A percentile compares a stretch with the other conserved stretches of the same genome.
Conservation (phyloP, 257 asterid genomes). For the Solanum bulbocastanum region DNA sequence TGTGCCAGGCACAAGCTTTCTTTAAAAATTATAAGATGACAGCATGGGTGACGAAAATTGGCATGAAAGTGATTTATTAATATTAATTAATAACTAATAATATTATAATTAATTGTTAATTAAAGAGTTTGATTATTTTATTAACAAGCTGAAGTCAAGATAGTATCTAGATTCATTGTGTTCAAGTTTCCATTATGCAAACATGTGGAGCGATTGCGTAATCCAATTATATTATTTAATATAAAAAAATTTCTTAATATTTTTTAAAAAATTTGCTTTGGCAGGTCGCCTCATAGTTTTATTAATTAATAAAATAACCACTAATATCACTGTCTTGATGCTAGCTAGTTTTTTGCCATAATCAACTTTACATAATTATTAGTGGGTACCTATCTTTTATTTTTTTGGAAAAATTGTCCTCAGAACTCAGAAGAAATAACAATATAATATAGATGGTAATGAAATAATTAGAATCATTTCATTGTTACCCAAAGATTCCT, state of each 20-base stretch:
- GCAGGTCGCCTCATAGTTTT: constrained; percentile 30
- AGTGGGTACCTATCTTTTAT: too few species aligned
- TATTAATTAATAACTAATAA: not conserved
- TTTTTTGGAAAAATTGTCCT: too few species aligned
- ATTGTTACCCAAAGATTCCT: not conserved
- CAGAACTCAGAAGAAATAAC: too few species aligned
- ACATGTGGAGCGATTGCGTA: constrained; percentile 6
- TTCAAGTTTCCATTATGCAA: not conserved
- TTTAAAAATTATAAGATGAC: constrained; percentile 14
- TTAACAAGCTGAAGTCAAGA: not conserved
- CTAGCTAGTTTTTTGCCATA: not conserved
- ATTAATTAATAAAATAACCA: not conserved
- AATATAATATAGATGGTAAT: too few species aligned
- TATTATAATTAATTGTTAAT: not conserved
- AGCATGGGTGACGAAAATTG: constrained; percentile 19
- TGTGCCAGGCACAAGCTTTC: constrained; percentile 5
- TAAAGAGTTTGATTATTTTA: not conserved
- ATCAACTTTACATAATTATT: not conserved
- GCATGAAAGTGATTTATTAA: not conserved
- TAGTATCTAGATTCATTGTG: constrained; percentile 9
- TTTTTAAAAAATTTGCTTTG: not conserved
- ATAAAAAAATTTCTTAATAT: not conserved
- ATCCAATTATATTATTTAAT: not conserved
- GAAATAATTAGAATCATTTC: too few species aligned
- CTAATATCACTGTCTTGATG: constrained; percentile 8